Base-by-base conservation (phyloP, 306 rosid genomes). In the Mimosa bimucronata region DNA sequence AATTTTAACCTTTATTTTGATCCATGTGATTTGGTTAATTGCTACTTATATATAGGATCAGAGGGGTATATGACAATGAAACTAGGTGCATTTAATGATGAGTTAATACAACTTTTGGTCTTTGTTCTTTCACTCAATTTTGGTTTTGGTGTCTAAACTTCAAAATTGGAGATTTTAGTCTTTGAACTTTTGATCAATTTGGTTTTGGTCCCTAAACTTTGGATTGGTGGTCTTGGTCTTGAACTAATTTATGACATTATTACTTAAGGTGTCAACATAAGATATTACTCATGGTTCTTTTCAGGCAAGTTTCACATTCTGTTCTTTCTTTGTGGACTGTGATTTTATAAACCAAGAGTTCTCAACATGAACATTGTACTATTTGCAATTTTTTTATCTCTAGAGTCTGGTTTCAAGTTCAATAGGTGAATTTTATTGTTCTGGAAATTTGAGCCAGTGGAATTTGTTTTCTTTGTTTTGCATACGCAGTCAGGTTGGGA, bases 401-500 rank as follows among this genome's bases (percentile, higher is more conserved):
- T 75, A 9, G 34, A 5, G 18, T 40, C 50, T 75, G 31, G 37
- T n/a, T 55, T 38, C 21, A 13, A 7, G 10, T 75, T 41, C 30
- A 21, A 31, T 38, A 13, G 19, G 50, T 10, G 30, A 50, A 30
- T 30, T 12, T 55, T 13, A 23, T n/a, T 65, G 0, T 21, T 57
- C 12, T 41, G 13, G 44, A 65, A 42, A 64, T 34, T 41, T 38
- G 23, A 76, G 41, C 66, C 16, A 55, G 58, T 61, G 58, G 86
- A 88, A 83, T 83, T 86, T 90, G 82, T 71, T 48, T 81, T 42
- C 19, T 83, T 86, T 90, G 82, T 71, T 48, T 81, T 42, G 15
- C 77, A 12, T 45, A 9, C 9, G 41, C 86, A 94, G 98, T 92
- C 9, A 92, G 81, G 81, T 74, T 78, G 14, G 75, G 92, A 71